Base-by-base conservation (phyloP, 805 yeast species). In the Suhomyces sp. region DNA sequence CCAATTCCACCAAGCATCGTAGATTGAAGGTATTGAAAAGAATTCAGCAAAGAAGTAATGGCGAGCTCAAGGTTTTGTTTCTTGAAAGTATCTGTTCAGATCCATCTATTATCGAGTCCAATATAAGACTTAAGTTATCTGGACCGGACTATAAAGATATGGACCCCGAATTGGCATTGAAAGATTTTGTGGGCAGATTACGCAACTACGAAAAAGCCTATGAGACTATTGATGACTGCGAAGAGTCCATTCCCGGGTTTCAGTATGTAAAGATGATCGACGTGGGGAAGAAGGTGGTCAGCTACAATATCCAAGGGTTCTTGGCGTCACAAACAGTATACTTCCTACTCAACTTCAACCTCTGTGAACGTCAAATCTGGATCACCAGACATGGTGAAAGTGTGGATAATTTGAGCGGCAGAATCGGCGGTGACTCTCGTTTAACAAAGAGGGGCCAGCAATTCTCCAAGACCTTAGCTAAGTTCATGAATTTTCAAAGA, bases 201-300 rank as follows among this genome's bases (percentile, higher is more conserved):
- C 71, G 76, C 35, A 93, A 93, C 64, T 93, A 93, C 66, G 93
- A 91, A 65, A 82, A 79, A 65, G 97, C 93, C 1, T 93, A 93
- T 68, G 92, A 94, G 67, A 87, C 97, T 1, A 86, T 93, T 35
- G 96, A 87, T 57, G 96, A 89, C 44, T 80, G 76, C 17, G 93
- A 87, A 59, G 93, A 86, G 62, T 82, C 80, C 50, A 73, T 86
- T 39, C 61, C 62, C 2, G 81, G 82, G 12, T 84, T 84, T 60
- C 97, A 89, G 65, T 94, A 91, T 62, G 89, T 92, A 57, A 91
- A 93, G 68, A 91, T 93, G 96, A 90, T 93, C 51, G 93, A 93
- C 67, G 97, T 92, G 9, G 98, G 99, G 6, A 84, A 89, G 61
- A 94, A 93, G 67, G 90, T 93, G 39, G 96, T 93, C 49, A 89